These are phyloP conservation scores for Leishmania major DNA, from an alignment of 208 protist species.

Conservation along the genomic window DNA sequence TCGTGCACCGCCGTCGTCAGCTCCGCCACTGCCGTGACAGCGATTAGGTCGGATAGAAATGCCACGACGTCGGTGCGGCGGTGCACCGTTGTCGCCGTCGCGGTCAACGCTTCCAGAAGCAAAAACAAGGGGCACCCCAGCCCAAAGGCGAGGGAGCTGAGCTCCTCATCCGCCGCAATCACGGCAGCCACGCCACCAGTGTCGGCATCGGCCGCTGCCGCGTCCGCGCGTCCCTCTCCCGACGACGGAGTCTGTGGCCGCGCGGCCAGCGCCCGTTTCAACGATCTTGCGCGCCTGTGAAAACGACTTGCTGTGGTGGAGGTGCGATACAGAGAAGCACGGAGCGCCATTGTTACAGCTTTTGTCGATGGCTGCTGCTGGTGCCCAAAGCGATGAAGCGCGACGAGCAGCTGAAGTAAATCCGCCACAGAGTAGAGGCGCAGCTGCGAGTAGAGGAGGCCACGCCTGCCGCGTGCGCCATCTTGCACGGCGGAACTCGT, in stretches of 20 bases:
- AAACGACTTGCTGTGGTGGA: slow-evolving; percentile 11
- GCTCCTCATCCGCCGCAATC: slow-evolving; percentile 3
- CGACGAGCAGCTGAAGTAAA: slow-evolving; percentile 50
- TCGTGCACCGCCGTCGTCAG: slow-evolving; percentile 5
- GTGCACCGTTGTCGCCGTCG: slow-evolving; percentile 37
- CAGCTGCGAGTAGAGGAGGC: slow-evolving; percentile 50
- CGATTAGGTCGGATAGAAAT: slow-evolving; percentile 36
- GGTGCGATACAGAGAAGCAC: slow-evolving; percentile 17
- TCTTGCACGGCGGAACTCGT: slow-evolving; percentile 10
- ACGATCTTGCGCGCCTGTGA: slow-evolving; percentile 3
- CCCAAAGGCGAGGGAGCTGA: slow-evolving; percentile 10
- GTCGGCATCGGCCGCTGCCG: neutral
- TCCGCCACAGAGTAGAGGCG: slow-evolving; percentile 36
- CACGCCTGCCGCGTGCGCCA: slow-evolving; percentile 3
- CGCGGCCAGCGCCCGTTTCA: slow-evolving; percentile 14
- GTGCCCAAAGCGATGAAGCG: slow-evolving; percentile 76
- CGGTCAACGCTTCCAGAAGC: slow-evolving; percentile 47
- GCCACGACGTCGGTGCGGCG: slow-evolving; percentile 45
- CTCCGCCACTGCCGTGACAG: slow-evolving; percentile 31
- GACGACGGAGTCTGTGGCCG: neutral
- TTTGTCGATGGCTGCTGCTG: slow-evolving; percentile 58
- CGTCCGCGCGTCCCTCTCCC: neutral
- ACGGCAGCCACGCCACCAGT: neutral
- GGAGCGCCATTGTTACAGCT: slow-evolving; percentile 22
- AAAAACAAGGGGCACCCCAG: slow-evolving; percentile 30